These are phyloP conservation scores for Oryza glaberrima DNA, from an alignment of 176 grass and related monocot genomes.

Conservation along the genomic window DNA sequence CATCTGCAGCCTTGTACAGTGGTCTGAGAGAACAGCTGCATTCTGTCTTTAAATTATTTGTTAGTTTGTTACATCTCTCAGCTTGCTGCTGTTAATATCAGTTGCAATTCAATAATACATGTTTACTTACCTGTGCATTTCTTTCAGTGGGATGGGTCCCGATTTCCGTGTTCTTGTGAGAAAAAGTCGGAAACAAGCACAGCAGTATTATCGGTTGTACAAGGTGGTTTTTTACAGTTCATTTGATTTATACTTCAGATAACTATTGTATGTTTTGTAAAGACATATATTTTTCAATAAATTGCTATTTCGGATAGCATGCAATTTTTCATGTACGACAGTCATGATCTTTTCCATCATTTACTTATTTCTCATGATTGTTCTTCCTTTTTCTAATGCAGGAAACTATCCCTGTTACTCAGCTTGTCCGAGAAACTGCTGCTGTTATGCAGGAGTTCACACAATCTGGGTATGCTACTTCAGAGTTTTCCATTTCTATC, in stretches of 20 bases:
- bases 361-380: not conserved
- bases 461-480: slow-evolving; percentile 77
- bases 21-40: not conserved
- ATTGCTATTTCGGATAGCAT: slow-evolving; percentile 3
- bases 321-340: not conserved
- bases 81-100: not conserved
- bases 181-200: slow-evolving; percentile 83
- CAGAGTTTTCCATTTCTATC: not conserved
- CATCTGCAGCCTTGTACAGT: not conserved
- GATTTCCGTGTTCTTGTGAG: slow-evolving; percentile 89
- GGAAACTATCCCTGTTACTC: slow-evolving; percentile 92
- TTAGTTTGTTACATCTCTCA: not conserved
- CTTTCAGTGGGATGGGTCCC: slow-evolving; percentile 92
- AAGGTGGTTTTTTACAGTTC: slow-evolving; percentile 50
- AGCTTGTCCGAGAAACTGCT: slow-evolving; percentile 95
- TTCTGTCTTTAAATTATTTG: not conserved
- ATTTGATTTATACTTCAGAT: slow-evolving; percentile 17
- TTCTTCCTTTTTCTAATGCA: slow-evolving; percentile 41
- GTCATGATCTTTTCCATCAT: not conserved
- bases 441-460: slow-evolving; percentile 99
- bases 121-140: slow-evolving; percentile 18
- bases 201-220: slow-evolving; percentile 88
- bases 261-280: not conserved
- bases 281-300: slow-evolving; percentile 6
- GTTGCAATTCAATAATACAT: not conserved